Base-by-base conservation (phyloP, 257 asterid genomes). In the Datura wrightii region DNA sequence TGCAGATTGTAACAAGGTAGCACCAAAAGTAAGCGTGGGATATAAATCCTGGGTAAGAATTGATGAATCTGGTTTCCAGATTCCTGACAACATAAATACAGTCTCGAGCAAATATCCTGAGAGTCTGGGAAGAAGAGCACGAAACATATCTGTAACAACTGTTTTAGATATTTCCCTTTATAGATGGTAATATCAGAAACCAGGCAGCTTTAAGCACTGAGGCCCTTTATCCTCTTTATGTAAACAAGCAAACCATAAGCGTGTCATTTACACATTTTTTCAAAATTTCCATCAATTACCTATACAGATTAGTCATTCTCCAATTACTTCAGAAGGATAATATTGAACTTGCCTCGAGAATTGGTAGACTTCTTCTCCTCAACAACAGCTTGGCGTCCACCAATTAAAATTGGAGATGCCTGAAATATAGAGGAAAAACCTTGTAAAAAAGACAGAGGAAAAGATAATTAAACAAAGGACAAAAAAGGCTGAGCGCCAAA, bases 341-440 rank as follows among this genome's bases (percentile, higher is more conserved):
- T 50, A 66, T 48, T 63, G 15, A 80, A 89, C 98, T 89, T 90
- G 63, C 98, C 99, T 94, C 93, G 91, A 31, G 95, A 88, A 87
- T 90, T 87, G 34, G 99, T 94, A 39, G 99, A 95, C 90, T 92
- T 92, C 92, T 95, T 95, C 85, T 94, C 97, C 92, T 95, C 99
- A 63, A 94, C 93, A 84, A 90, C 70, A 16, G 88, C 92, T 84
- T 91, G 93, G 58, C 97, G 92, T 14, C 90, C 97, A 82, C 93
- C 93, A 85, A 95, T 84, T 70, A 74, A 8, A 83, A 95, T 90
- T 5, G 99, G 97, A 84, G 99, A 95, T 88, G 97, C 99, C 99
- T 95, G 90, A 86, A 78, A 85, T 70, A 85, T 58, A 69, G 37
- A 84, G 48, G 60, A 52, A 67, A 24, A 37, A 5, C 14, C 19